phyloP scores from a whole-genome alignment of 148 eudicot species.

The Rhododendron ferrugineum region DNA sequence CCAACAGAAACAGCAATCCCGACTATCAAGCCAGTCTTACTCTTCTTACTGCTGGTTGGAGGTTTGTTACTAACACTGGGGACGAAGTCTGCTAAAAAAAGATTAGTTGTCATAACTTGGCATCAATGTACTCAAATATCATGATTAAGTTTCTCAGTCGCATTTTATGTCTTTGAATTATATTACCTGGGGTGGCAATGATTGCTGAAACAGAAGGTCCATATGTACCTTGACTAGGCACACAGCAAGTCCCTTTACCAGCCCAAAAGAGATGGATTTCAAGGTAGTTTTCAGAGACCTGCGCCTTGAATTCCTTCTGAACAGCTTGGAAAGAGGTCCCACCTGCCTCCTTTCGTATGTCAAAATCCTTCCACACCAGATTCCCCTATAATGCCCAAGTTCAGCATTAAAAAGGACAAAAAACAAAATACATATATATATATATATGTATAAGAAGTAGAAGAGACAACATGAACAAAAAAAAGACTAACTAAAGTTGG shows the following conservation, averaged over 20 bases:
- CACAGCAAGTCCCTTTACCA: conserved; percentile 92
- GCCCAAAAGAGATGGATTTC: conserved; percentile 95
- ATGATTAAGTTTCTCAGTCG: background rate
- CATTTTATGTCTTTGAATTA: background rate
- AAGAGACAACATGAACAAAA: background rate
- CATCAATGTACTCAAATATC: conserved; percentile 2
- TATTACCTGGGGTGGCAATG: conserved; percentile 64
- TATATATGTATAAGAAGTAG: background rate
- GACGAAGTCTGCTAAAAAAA: conserved; percentile 49
- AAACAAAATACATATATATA: background rate
- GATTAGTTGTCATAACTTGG: conserved; percentile 1
- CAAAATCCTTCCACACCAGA: conserved; percentile 51
- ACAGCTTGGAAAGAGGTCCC: conserved; percentile 48
- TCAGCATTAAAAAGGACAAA: background rate
- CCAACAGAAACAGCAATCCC: conserved; percentile 56
- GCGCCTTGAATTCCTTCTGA: conserved; percentile 32
- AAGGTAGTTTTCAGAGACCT: conserved; percentile 56
- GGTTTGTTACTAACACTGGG: conserved; percentile 54
- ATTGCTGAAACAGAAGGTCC: conserved; percentile 85
- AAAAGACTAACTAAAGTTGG: background rate
- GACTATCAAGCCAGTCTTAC: conserved; percentile 51
- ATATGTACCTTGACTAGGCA: conserved; percentile 72
- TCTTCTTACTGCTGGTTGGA: conserved; percentile 27
- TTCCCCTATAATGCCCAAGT: background rate
- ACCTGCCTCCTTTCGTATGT: conserved; percentile 60